These are phyloP conservation scores for Tuber indicum DNA, from an alignment of 495 filamentous ascomycete species.

Conservation along the genomic window DNA sequence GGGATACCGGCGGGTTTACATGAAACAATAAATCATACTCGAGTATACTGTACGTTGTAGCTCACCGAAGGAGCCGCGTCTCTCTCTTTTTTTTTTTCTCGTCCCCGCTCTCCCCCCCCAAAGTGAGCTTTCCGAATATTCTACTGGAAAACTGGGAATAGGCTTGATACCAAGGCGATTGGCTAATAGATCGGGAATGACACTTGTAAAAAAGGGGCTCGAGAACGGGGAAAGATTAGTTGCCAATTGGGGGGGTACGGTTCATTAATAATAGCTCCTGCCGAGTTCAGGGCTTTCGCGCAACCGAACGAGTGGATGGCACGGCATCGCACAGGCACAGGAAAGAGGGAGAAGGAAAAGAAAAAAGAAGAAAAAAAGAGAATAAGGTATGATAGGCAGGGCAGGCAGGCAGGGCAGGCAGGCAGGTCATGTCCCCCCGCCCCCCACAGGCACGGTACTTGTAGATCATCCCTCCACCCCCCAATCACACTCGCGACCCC, in stretches of 20 bases:
- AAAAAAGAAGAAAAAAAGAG: no score
- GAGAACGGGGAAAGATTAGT: neutral
- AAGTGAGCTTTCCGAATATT: neutral
- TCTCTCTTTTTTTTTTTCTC: neutral
- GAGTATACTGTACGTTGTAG: neutral
- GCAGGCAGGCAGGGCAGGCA: no score
- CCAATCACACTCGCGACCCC: neutral
- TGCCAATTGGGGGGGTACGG: no score
- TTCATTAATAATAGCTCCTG: neutral
- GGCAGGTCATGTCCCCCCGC: no score
- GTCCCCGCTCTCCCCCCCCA: neutral
- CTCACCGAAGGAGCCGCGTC: neutral
- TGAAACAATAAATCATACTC: neutral
- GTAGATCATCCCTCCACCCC: neutral
- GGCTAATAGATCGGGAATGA: neutral
- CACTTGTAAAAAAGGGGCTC: neutral
- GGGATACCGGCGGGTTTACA: neutral
- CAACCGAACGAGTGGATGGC: neutral
- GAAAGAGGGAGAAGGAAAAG: no score
- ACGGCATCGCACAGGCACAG: no score
- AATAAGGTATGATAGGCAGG: no score
- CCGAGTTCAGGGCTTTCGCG: neutral
- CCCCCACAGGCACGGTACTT: neutral
- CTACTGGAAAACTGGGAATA: neutral
- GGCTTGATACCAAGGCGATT: neutral